Evolutionary conservation across 148 eudicot genomes (phyloP), one percentile per base, ranked within the genome.

Genomic region (Camellia sinensis): DNA sequence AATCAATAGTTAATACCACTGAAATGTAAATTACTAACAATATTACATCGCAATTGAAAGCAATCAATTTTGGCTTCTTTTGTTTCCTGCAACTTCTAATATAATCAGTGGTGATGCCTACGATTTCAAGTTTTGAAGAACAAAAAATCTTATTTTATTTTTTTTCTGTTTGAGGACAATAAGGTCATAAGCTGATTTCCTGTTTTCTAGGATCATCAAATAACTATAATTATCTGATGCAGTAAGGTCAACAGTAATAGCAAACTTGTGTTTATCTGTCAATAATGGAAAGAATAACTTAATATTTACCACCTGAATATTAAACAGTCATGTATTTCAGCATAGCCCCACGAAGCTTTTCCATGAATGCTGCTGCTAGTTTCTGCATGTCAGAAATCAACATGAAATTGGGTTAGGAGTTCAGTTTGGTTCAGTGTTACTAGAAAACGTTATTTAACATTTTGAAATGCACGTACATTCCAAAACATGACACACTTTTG

Each of bases 331-430:
- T 83, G 84, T 96, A 96, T 89, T 93, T 96, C 60, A 93, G 83
- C 84, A 96, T 86, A 57, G 90, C 89, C 15, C 81, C 86, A 8
- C 99, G 98, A 66, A 96, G 82, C 87, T 93, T 96, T 90, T 92
- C 97, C 99, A 96, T 93, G 87, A 87, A 92, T 43, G 88, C 97
- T 12, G 92, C 99, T 54, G 97, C 98, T 87, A 91, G 90, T 63
- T 73, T 87, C 99, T 96, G 95, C 86, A 67, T 1, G 11, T 56
- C 56, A 67, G 69, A 75, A 83, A 81, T 61, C 67, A 80, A 46
- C 48, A 68, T n/a, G n/a, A 8, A 53, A 19, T 18, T 17, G 40
- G 70, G 52, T 45, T 6, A 69, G 73, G 37, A 46, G 73, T 45
- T 67, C 44, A 22, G 44, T 65, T 65, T 65, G 8, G 43, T 21